phyloP scores from a whole-genome alignment of 129 eudicot genomes.

The Flaveria robusta region DNA sequence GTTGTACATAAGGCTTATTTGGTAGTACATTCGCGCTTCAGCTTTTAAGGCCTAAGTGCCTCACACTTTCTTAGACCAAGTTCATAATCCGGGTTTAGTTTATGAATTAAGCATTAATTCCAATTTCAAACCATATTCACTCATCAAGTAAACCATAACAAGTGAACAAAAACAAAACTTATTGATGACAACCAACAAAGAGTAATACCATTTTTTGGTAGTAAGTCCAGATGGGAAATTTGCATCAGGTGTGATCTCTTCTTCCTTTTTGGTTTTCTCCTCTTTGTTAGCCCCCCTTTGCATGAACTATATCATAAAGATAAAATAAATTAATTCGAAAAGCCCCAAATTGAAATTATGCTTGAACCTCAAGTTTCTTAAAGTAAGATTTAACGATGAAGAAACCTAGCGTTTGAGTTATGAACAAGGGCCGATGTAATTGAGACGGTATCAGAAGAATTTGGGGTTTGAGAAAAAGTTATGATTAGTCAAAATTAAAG shows the following conservation, averaged over 20 bases:
- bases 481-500: background rate
- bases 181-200: no score
- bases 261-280: slow-evolving; percentile 70
- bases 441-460: background rate
- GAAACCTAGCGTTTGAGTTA: background rate
- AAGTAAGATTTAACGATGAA: background rate
- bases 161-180: no score
- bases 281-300: slow-evolving; percentile 83
- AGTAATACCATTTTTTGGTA: no score
- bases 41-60: no score
- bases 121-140: background rate
- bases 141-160: background rate
- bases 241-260: slow-evolving; percentile 46
- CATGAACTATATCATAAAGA: slow-evolving; percentile 60
- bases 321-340: background rate
- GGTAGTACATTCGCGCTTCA: no score
- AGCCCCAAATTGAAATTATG: background rate
- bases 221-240: slow-evolving; percentile 36
- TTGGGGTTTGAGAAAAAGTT: slow-evolving; percentile 7
- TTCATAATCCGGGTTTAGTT: background rate
- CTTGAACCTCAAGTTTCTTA: slow-evolving; percentile 18
- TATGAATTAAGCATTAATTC: background rate
- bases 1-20: no score
- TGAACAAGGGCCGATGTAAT: background rate
- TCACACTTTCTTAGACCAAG: background rate